Base-by-base conservation (phyloP, 2,329 filamentous ascomycete genomes). In the Fusarium sp. region DNA sequence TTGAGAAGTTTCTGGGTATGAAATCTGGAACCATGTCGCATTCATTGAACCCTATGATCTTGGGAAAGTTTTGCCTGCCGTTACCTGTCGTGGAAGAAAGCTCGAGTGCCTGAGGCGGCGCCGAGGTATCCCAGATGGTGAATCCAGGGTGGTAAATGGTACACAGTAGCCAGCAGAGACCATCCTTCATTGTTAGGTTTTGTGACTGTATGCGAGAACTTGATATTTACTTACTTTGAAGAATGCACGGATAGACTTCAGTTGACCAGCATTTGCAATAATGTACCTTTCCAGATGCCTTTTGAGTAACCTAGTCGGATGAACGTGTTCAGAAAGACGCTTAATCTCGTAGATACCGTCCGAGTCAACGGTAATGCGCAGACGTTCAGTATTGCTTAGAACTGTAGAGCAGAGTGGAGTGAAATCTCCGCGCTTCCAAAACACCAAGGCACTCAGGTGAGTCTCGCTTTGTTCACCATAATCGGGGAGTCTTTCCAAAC, bases 161-260 rank as follows among this genome's bases (percentile, higher is more conserved):
- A 6, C 8, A 8, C 6, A 10, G 10, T 17, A 61, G 12, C 47
- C 40, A 52, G 23, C 45, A 52, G 4, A 61, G 10, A 6, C 40
- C 34, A 21, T 61, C 30, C 40, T 59, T 5, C 1, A 19, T 11
- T 10, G 23, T 42, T 2, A 44, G 32, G 5, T 10, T 4, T 8
- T n/a, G 7, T 6, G 28, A 12, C 11, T 21, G 3, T n/a, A 8
- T 2, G 2, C 9, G 6, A n/a, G 12, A 12, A n/a, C 14, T n/a
- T 11, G 2, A 19, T 15, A 46, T 34, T n/a, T 6, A 5, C 52
- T 17, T 14, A 61, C 53, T 24, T 38, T 50, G 15, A 61, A 58
- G 26, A 4, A n/a, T 9, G 34, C 34, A 3, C 8, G 8, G 14
- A 51, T 8, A 15, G 4, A 9, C 12, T 7, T 6, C 2, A 49